Base-by-base conservation (phyloP, 2,329 filamentous ascomycete species). In the Ambrosiella beaveri region DNA sequence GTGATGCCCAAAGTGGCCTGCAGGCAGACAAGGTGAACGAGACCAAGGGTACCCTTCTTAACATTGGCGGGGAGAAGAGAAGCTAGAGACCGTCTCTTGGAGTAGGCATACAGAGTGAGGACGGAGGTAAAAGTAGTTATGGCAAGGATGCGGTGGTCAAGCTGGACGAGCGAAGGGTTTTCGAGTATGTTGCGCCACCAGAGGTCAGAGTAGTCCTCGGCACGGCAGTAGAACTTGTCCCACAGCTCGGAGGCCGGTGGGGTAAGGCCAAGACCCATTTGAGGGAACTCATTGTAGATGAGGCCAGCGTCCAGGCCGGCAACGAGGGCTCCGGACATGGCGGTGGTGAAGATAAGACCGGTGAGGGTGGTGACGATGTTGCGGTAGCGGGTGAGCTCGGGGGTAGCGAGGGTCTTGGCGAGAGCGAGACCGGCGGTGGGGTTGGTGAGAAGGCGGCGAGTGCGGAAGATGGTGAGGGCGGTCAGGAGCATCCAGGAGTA, bases 211-310 rank as follows among this genome's bases (percentile, higher is more conserved):
- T 79, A 75, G 68, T 95, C 88, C 45, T 84, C 76, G 59, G 78
- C 80, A 65, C 89, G 85, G 59, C 82, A 84, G 77, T 96, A 96
- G 73, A 88, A 94, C 41, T 79, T 75, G 66, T 91, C 84, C 70
- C 88, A 89, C 38, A 97, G 81, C 72, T 97, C 91, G 8, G 80
- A 76, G 66, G 78, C 81, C 0, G 91, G 91, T 1, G 91, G 91
- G 0, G 88, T 77, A 19, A 95, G 73, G 9, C 89, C 88, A 2
- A 81, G 71, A 7, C 93, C 93, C 93, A 98, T 98, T 71, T 80
- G 87, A 6, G 93, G 93, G 69, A 98, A 97, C 70, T 98, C 89
- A 69, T 98, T 98, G 76, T 98, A 98, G 71, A 98, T 97, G 59
- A 98, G 77, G 7, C 93, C 93, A 7, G 93, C 93, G 67, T 98